Conservation (phyloP, 768 basidiomycete genomes). For the Kwoniella mangroviensis region DNA sequence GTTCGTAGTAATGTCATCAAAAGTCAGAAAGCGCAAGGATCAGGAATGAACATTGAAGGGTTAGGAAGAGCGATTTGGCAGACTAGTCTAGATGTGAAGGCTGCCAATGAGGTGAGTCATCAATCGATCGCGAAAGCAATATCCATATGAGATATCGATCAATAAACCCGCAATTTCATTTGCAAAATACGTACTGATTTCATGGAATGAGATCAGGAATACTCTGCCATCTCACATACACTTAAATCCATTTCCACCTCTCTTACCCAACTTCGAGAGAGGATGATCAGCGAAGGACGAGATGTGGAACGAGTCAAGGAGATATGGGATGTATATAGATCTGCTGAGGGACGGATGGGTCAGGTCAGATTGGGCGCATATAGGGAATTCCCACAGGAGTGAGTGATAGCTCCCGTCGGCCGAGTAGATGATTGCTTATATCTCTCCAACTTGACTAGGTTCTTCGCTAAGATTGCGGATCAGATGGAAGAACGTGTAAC, state of each 20-base stretch:
- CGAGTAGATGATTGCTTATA: no score
- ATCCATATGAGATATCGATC: no score
- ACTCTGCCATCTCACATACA: slow-evolving; percentile 38
- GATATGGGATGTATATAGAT: slow-evolving; percentile 44
- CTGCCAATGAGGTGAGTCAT: slow-evolving; percentile 38
- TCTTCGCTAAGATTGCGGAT: slow-evolving; percentile 39
- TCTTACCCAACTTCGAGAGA: slow-evolving; percentile 32
- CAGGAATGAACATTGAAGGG: slow-evolving; percentile 37
- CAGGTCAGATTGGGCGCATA: slow-evolving; percentile 35
- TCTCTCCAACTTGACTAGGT: slow-evolving; percentile 20
- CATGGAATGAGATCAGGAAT: slow-evolving; percentile 27
- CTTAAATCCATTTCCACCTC: slow-evolving; percentile 29
- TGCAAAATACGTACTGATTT: no score
- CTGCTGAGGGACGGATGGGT: slow-evolving; percentile 42
- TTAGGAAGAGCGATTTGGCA: slow-evolving; percentile 49
- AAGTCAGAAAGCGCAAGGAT: slow-evolving; percentile 39
- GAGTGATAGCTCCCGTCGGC: slow-evolving; percentile 1
- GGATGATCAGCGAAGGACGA: slow-evolving; percentile 38
- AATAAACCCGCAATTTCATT: no score
- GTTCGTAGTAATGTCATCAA: slow-evolving; percentile 37
- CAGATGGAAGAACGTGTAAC: slow-evolving; percentile 41
- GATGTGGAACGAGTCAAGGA: slow-evolving; percentile 43
- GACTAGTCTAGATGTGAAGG: slow-evolving; percentile 40
- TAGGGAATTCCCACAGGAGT: slow-evolving; percentile 47
- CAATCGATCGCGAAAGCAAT: neutral